Percentiles rank a stretch among this genome's conserved stretches.
Conservation (phyloP, 495 filamentous ascomycete genomes). For the Parathielavia hyrcaniae region DNA sequence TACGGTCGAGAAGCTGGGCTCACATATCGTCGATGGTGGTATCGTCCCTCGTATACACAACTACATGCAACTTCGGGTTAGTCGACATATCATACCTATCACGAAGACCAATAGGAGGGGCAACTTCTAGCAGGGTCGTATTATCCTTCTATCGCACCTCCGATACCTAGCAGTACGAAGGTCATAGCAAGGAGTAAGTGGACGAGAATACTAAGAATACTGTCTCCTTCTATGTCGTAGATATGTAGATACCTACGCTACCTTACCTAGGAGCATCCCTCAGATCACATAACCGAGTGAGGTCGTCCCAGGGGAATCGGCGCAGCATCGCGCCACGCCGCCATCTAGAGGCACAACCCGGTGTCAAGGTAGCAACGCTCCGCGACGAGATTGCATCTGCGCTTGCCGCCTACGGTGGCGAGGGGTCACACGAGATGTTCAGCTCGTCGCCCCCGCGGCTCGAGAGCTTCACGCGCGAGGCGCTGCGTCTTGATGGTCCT, state of each 20-base stretch:
- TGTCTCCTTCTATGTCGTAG: not conserved
- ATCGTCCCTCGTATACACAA: constrained; percentile 6
- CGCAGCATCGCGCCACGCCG: not conserved
- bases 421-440: too few relatives aligned
- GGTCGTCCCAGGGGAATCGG: not conserved
- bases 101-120: not conserved
- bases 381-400: too few relatives aligned
- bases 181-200: not conserved
- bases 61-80: not conserved
- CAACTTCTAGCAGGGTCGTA: not conserved
- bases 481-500: too few relatives aligned
- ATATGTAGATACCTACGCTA: not conserved
- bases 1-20: not conserved
- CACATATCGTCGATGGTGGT: not conserved
- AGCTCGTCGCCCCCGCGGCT: too few relatives aligned
- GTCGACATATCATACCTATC: not conserved
- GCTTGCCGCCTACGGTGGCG: too few relatives aligned
- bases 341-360: not conserved
- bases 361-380: too few relatives aligned
- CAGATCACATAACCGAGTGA: not conserved
- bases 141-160: constrained; percentile 7
- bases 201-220: not conserved
- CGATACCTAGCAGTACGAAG: not conserved
- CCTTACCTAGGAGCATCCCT: not conserved
- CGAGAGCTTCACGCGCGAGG: too few relatives aligned